phyloP scores from a whole-genome alignment of 1,284 basidiomycete genomes.

The Afroboletus lepidellus region DNA sequence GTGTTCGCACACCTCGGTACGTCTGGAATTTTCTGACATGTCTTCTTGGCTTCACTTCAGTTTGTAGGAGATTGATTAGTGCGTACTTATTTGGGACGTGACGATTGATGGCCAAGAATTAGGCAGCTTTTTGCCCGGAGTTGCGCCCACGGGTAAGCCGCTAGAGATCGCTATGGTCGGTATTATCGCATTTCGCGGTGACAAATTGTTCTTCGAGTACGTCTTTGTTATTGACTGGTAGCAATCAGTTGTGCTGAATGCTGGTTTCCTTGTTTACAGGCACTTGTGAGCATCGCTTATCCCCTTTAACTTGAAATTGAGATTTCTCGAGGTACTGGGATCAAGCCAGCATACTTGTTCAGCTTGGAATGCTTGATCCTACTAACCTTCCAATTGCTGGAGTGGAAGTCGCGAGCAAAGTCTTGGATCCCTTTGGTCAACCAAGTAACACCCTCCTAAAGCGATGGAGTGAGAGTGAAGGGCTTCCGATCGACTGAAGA shows the following conservation, averaged over 20 bases:
- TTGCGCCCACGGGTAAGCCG: constrained; percentile 46
- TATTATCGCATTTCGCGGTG: constrained; percentile 50
- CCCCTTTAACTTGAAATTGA: neutral
- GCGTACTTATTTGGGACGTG: constrained; percentile 7
- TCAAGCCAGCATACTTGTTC: constrained; percentile 45
- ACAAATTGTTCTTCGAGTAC: constrained; percentile 52
- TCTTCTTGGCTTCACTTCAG: constrained; percentile 7
- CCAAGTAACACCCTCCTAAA: constrained; percentile 41
- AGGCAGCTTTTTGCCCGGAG: constrained; percentile 40
- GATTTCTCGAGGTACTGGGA: constrained; percentile 43
- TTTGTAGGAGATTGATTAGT: constrained; percentile 48
- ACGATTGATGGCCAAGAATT: constrained; percentile 3
- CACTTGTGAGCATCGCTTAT: constrained; percentile 20
- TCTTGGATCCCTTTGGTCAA: constrained; percentile 42
- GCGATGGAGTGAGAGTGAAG: constrained; percentile 43
- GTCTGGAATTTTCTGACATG: constrained; percentile 2
- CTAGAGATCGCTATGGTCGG: constrained; percentile 50
- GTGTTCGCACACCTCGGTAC: constrained; percentile 43
- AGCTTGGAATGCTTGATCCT: constrained; percentile 40
- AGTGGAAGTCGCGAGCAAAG: constrained; percentile 40
- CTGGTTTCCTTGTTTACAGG: constrained; percentile 15
- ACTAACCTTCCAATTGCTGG: constrained; percentile 39
- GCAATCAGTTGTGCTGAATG: neutral
- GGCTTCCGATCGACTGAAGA: constrained; percentile 28
- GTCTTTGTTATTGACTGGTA: constrained; percentile 15